Base-by-base conservation (phyloP, 2,329 filamentous ascomycete genomes). In the Colletotrichum lupini region DNA sequence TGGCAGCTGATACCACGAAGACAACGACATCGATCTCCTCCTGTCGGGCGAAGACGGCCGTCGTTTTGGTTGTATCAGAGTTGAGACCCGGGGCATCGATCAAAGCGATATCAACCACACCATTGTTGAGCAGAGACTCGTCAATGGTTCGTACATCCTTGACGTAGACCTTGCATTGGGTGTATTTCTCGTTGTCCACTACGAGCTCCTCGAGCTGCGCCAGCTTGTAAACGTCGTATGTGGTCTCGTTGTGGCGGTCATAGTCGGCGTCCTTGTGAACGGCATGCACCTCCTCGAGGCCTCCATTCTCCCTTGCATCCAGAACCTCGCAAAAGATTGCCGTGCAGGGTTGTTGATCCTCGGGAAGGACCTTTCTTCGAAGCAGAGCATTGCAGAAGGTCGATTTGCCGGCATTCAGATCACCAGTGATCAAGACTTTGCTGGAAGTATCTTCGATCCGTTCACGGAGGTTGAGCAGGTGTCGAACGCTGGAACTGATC, bases 1-100 rank as follows among this genome's bases (percentile, higher is more conserved):
- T 99, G 30, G 96, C 95, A 2, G 97, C 97, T 12, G 95, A 98
- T 5, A 99, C 97, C 42, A 99, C 97, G 78, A 99, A 99, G 0
- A 99, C 95, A 1, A 99, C 97, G 0, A 99, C 97, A 78, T 99
- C 97, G 75, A 99, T 99, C 83, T 99, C 97, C 82, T 99, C 97
- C 80, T 99, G 97, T 70, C 97, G 90, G 28, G 97, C 97, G 82
- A 99, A 99, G 7, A 99, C 94, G 24, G 97, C 97, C 1, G 97
- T 99, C 0, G 97, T 99, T 85, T 98, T 97, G 58, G 98, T 92
- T 1, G 96, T 98, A 81, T 99, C 96, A 26, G 94, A 95, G 83
- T 99, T 99, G 66, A 99, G 87, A 35, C 97, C 97, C 1, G 97
- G 97, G 0, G 97, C 97, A 82, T 99, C 97, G 76, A 99, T 99